Evolutionary conservation across 352 stramenopile species (phyloP), one percentile per base, ranked within the genome.

Genomic region (Phytophthora pseudosyringae): DNA sequence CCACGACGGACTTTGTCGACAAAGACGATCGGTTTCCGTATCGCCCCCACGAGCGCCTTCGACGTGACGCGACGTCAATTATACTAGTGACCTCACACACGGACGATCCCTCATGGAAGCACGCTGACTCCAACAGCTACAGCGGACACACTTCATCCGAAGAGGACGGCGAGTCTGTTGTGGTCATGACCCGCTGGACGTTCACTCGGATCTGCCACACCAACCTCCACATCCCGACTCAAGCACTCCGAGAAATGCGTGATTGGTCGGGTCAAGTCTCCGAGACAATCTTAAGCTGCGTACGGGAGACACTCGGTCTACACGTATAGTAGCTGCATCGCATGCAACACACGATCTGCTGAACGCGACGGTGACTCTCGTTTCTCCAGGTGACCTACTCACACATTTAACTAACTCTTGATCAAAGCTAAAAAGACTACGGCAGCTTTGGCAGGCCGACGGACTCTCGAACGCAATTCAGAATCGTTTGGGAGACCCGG

Each of bases 11-110:
- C 11, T 80, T 71, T 13, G 73, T 86, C 6, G 60, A 86, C 28
- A 35, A 74, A 25, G 73, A 86, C 58, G 74, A 77, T 6, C 47
- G 75, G 32, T 69, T 79, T 5, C 76, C 76, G 13, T 82, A 80
- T 56, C 49, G 51, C 3, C 63, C 76, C 3, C 28, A 50, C 4
- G 66, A 81, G 35, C 64, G 66, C 7, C 16, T 73, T 31, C 57
- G 61, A 13, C 71, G 73, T 18, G 75, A 83, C 32, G 60, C 66
- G n/a, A 76, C 59, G 9, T 64, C 59, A 13, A 54, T 81, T 2
- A 16, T 77, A 3, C 31, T 67, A 12, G 46, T 67, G n/a, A 59
- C 60, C 5, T 59, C 57, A n/a, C 12, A 67, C 40, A 32, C 18
- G 9, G 9, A 52, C 12, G 25, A n/a, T n/a, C n/a, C n/a, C n/a